Evolutionary conservation across 306 rosid species (phyloP).

Genomic region (Bauhinia variegata): DNA sequence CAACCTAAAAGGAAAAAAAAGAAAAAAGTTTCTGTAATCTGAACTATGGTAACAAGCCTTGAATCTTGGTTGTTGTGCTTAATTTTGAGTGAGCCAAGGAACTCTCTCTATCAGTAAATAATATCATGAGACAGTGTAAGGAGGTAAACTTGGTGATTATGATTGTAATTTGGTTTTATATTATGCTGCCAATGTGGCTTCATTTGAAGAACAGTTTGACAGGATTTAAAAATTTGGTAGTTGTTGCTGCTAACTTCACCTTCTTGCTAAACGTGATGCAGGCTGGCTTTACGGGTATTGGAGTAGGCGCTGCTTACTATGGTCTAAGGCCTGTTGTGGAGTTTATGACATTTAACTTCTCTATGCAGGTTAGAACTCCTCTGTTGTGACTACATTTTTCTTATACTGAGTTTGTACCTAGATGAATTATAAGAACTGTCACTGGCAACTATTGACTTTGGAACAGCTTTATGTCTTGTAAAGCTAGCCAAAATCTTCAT

Average conservation of each 20-base stretch:
- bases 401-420: constrained; percentile 2
- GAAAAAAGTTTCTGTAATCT: not conserved
- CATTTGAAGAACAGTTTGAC: not conserved
- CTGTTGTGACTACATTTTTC: constrained; percentile 12
- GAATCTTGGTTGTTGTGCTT: not conserved
- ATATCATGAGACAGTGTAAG: not conserved
- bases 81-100: not conserved
- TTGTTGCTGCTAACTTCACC: constrained; percentile 20
- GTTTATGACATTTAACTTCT: constrained; percentile 99
- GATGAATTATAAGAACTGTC: not conserved
- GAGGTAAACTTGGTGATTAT: not conserved
- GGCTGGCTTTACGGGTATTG: constrained; percentile 99
- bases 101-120: not conserved
- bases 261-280: constrained; percentile 49
- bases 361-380: constrained; percentile 84
- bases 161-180: not conserved
- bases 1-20: not conserved
- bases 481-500: constrained; percentile 2
- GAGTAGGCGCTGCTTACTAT: constrained; percentile 98
- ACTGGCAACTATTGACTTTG: not conserved
- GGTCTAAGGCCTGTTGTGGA: constrained; percentile 91
- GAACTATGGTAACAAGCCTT: not conserved
- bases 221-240: constrained; percentile 17
- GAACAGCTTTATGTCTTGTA: not conserved
- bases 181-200: not conserved